A percentile compares a stretch with the other conserved stretches of the same genome.
Conservation (phyloP, 2,329 filamentous ascomycete species). For the Incumbomyces delicatus region DNA sequence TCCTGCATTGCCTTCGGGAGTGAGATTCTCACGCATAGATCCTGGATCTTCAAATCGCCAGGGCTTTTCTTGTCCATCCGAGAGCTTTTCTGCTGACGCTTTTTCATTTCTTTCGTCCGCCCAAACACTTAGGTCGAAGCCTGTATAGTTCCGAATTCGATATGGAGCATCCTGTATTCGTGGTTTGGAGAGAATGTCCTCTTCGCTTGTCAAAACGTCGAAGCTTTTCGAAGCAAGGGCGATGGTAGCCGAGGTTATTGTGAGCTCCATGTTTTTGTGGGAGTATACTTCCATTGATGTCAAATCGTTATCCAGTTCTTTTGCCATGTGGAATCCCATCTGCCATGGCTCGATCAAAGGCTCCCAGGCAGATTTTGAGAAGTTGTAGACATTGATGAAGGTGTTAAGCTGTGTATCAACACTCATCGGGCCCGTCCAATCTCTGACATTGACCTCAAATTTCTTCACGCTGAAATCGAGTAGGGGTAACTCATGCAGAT, state of each 20-base stretch:
- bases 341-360: conserved; percentile 94
- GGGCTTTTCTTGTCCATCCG: conserved; percentile 80
- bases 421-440: conserved; percentile 83
- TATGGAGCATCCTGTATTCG: conserved; percentile 87
- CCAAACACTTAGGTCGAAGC: conserved; percentile 79
- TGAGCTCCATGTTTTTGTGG: conserved; percentile 82
- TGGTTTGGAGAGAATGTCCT: conserved; percentile 88
- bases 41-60: conserved; percentile 98
- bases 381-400: conserved; percentile 96
- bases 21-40: conserved; percentile 86
- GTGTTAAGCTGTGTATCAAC: conserved; percentile 86
- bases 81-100: conserved; percentile 60
- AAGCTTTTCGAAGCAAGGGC: conserved; percentile 87
- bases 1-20: conserved; percentile 70
- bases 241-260: conserved; percentile 85
- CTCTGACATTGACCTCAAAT: conserved; percentile 72
- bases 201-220: conserved; percentile 75
- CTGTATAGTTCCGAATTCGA: conserved; percentile 87
- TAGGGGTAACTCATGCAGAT: conserved; percentile 89
- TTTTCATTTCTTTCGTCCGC: conserved; percentile 64
- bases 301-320: conserved; percentile 62
- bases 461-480: conserved; percentile 88
- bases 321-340: conserved; percentile 79
- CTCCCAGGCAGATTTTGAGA: conserved; percentile 97
- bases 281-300: conserved; percentile 80